Base-by-base conservation (phyloP, 2,329 filamentous ascomycete species). In the Fusarium chaquense region DNA sequence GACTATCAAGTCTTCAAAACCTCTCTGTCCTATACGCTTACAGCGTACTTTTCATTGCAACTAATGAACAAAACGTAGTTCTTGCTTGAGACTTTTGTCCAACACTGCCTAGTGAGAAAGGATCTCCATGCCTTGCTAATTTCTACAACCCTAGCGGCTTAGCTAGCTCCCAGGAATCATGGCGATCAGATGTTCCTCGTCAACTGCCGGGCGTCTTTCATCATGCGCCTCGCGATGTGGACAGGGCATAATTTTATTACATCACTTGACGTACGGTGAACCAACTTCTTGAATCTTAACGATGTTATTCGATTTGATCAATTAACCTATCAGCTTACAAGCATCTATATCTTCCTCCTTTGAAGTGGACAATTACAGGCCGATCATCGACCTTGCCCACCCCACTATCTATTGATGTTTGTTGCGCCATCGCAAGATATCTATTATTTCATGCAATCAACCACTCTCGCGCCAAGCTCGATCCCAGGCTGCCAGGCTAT, bases 261-360 rank as follows among this genome's bases (percentile, higher is more conserved):
- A 35, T 63, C 52, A 67, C 41, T 62, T 51, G 36, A 32, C 6
- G 2, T 5, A 12, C 36, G 3, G 16, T 56, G 26, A 45, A 62
- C 18, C 24, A 41, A 22, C 4, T 26, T 33, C n/a, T 33, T 46
- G 35, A 33, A 62, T 56, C 32, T 51, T 10, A 36, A 36, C 28
- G 13, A 40, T 54, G 22, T 54, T 56, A 50, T 62, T 66, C 56
- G 43, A 69, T 52, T 41, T 62, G 67, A 43, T 69, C 45, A 70
- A 71, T 65, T 58, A 69, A 65, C 64, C 59, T 62, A 65, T 62
- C 64, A 69, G 55, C 54, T 69, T 69, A 71, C 55, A 68, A 47
- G 44, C 67, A 68, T 69, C 57, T 65, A 65, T 60, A 69, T 56
- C 49, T 45, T 69, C 65, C 63, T 61, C 49, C 57, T 68, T n/a